Evolutionary conservation across 2,329 filamentous ascomycete species (phyloP), one percentile per base, ranked within the genome.

Genomic region (Aspergillus sp.): DNA sequence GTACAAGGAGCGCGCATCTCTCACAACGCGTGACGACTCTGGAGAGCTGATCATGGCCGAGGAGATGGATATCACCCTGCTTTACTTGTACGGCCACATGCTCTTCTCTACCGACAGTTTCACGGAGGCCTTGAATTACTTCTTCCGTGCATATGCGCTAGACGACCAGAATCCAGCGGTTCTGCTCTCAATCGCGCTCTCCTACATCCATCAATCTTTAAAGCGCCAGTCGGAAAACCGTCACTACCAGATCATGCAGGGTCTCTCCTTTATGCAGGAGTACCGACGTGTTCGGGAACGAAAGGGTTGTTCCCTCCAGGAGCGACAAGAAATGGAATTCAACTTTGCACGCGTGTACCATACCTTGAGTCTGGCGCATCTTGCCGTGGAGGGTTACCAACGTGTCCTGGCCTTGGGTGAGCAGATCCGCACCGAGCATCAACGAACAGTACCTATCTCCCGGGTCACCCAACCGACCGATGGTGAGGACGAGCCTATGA

Each of bases 21-120:
- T 74, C 9, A 67, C 70, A 1, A 73, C 70, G 7, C 67, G 66
- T 33, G 65, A 74, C 43, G 69, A 69, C 49, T 55, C 61, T 2
- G 72, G 69, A 7, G 63, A 74, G 32, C 60, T 60, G 30, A 67
- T 74, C 13, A 62, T 63, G 2, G 71, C 71, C 1, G 62, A 70
- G 10, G 75, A 81, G 13, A 79, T 95, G 56, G 92, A 97, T 67
- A 82, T 91, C 7, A 87, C 87, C 22, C 79, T 97, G 9, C 80
- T 99, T 11, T 88, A 92, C 68, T 81, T 96, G 1, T 97, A 96
- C 66, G 94, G 89, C 0, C 89, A 97, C 66, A 90, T 96, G 54
- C 79, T 96, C 4, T 91, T 90, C 62, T 87, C 86, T 0, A 90
- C 90, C 2, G 89, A 87, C 46, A 90, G 87, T 60, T 95, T 94